Evolutionary conservation across 305 asterid species (phyloP), one percentile per base, ranked within the genome.

Genomic region (Fraxinus floribunda): DNA sequence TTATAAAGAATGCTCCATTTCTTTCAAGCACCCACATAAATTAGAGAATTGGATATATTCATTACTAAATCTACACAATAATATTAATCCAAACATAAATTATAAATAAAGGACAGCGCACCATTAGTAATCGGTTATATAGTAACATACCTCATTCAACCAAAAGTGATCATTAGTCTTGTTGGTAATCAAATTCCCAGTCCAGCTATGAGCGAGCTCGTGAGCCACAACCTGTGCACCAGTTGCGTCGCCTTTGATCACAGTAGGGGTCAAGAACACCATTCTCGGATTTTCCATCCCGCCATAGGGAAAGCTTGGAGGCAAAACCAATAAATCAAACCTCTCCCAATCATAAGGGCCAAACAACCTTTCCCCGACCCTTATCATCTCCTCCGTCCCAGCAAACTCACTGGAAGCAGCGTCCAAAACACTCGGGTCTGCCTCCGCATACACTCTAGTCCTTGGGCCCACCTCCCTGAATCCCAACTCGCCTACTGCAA

Each of bases 221-320:
- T 95, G 99, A 76, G 99, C 98, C 86, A 95, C 99, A 57, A 95
- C 91, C 90, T 93, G 97, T 0, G 93, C 94, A 1, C 99, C 97
- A 6, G 88, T 86, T 0, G 94, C 92, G 35, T 95, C 98, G 68
- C 99, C 99, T 82, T 94, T 95, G 38, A 94, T 95, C 82, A 94
- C 97, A 0, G 98, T 92, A 6, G 99, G 98, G 0, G 97, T 92
- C 94, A 95, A 85, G 84, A 94, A 95, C 76, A 88, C 92, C 97
- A 95, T 94, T 85, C 97, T 89, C 4, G 99, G 99, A 80, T 95
- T 94, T 87, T 95, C 99, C 99, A 95, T 95, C 66, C 99, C 98
- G 7, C 94, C 99, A 78, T 90, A 89, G 1, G 99, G 98, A 83
- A 95, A 95, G 86, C 99, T 94, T 18, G 98, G 98, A 0, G 99